Conservation (phyloP, 148 eudicot species). For the Camellia granthamiana region DNA sequence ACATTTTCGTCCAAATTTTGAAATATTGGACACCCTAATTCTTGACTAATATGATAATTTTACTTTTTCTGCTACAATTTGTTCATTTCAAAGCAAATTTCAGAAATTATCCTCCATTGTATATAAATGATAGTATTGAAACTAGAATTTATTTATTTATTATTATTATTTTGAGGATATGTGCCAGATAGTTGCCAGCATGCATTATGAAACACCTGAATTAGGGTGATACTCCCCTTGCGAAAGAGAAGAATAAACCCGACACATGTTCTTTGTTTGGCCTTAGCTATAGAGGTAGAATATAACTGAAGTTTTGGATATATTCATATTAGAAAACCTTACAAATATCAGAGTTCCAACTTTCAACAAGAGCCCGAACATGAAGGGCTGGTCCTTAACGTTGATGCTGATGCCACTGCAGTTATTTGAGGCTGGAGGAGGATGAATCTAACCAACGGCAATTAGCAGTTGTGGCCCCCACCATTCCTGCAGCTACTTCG, state of each 20-base stretch:
- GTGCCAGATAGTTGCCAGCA: not conserved
- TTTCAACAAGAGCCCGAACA: not conserved
- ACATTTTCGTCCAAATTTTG: not conserved
- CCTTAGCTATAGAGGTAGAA: not conserved
- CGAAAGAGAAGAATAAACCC: not conserved
- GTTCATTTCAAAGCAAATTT: not conserved
- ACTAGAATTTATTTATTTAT: no score
- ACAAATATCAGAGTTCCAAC: not conserved
- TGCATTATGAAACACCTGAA: not conserved
- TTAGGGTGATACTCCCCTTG: not conserved
- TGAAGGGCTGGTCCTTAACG: not conserved
- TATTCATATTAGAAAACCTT: not conserved
- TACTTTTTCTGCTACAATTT: not conserved
- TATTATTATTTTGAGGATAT: not conserved
- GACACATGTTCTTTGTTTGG: not conserved
- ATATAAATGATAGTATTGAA: not conserved
- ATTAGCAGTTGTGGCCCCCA: constrained; percentile 26
- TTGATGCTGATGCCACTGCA: constrained; percentile 24
- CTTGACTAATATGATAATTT: not conserved
- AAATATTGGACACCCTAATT: not conserved
- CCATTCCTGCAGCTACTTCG: constrained; percentile 5
- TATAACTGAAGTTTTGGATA: not conserved
- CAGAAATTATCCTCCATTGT: not conserved
- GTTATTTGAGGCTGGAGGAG: constrained; percentile 32
- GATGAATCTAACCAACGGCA: constrained; percentile 12